Base-by-base conservation (phyloP, 2,329 filamentous ascomycete genomes). In the Clarireedia homoeocarpa region DNA sequence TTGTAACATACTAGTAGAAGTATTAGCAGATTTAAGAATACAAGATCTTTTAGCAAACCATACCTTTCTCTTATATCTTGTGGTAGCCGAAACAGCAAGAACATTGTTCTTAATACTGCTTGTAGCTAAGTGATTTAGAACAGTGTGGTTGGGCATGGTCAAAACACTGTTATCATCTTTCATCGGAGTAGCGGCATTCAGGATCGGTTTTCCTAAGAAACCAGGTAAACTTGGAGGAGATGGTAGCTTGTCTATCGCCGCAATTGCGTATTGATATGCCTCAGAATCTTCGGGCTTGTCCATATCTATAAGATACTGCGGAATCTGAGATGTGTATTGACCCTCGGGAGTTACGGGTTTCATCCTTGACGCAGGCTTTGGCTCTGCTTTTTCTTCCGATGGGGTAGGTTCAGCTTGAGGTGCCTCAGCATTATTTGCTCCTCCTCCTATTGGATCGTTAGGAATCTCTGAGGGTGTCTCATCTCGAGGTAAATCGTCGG, bases 131-230 rank as follows among this genome's bases (percentile, higher is more conserved):
- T 99, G 94, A 64, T 99, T 99, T 61, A 99, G 75, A 34, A 97
- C 90, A 0, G 94, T 96, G 68, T 99, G 92, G 67, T 97, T 99
- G 14, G 94, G 94, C 81, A 96, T 92, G 63, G 90, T 94, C 61
- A 99, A 75, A 59, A 99, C 94, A 73, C 91, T 96, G 71, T 92
- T 96, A 73, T 99, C 94, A 70, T 99, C 94, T 75, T 97, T 97
- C 79, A 96, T 90, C 6, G 92, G 85, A 26, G 89, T 91, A 2
- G 85, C 86, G 49, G 89, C 89, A 71, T 99, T 99, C 62, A 99
- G 74, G 58, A 99, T 96, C 34, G 91, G 94, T 74, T 96, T 96
- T 64, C 87, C 89, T 50, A 99, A 75, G 74, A 97, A 97, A 49
- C 94, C 84, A 0, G 94, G 94, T 46, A 99, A 78, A 62, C 82